Base-by-base conservation (phyloP, 1,139 yeast genomes). In the Diutina ranongensis region DNA sequence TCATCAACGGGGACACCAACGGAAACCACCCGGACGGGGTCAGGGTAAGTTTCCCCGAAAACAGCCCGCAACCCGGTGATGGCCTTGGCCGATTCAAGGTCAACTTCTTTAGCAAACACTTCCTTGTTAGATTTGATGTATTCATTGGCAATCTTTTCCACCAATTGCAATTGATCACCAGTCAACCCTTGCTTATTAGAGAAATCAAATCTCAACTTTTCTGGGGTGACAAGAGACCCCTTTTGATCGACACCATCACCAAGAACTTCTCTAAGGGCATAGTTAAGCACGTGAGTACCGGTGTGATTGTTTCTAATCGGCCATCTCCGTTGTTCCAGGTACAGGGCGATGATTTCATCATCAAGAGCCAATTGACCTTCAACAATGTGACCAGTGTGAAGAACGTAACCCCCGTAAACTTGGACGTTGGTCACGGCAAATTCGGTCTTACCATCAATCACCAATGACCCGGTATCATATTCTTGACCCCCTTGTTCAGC, bases 401-500 rank as follows among this genome's bases (percentile, higher is more conserved):
- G 78, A 40, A 92, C 96, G 58, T 85, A 92, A 49, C 98, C 98
- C 51, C 83, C 97, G 59, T 88, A 92, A 45, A 73, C 74, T 68
- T 94, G 98, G 45, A 88, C 97, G 58, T 92, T 88, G 53, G 82
- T 82, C 49, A 92, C 97, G 49, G 78, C 79, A 64, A 92, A 92
- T 63, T 89, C 97, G 48, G 88, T 72, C 54, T 68, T 69, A 46
- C 95, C 97, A 58, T 88, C 97, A 57, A 87, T 79, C 45, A 88
- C 92, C 53, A 92, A 72, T 63, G 78, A 84, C 65, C 99, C 99
- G 42, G 94, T 84, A 62, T 92, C 99, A 60, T 76, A 83, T 65
- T 87, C 97, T 72, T 92, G 99, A 59, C 99, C 99, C 78, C 99
- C 99, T 67, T 86, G 95, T 68, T 92, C 99, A 45, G 98, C 97